These are phyloP conservation scores for Penicillium manginii DNA, from an alignment of 495 filamentous ascomycete species.

Conservation along the genomic window DNA sequence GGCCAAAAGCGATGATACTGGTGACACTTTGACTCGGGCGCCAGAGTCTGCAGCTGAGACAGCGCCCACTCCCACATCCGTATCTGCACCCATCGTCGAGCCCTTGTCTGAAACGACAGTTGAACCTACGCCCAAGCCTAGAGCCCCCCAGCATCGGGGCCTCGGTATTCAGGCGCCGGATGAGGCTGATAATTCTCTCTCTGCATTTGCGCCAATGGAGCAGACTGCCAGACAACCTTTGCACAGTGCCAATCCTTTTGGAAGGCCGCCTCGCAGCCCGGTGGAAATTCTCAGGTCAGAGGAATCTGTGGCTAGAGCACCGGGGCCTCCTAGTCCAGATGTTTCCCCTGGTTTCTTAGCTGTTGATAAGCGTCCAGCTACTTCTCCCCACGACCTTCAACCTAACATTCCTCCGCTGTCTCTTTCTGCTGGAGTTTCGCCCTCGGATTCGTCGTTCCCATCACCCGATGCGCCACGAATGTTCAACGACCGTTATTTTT, in stretches of 20 bases:
- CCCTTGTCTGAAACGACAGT: conserved; percentile 3
- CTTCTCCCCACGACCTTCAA: conserved; percentile 58
- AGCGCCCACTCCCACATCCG: conserved; percentile 15
- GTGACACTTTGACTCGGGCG: conserved; percentile 43
- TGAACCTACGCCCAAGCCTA: conserved; percentile 9
- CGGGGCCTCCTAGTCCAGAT: conserved; percentile 42
- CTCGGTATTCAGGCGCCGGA: conserved; percentile 54
- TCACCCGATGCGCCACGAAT: conserved; percentile 60
- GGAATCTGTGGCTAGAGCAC: conserved; percentile 27
- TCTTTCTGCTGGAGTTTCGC: conserved; percentile 43
- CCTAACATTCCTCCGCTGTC: conserved; percentile 51
- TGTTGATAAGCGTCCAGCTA: conserved; percentile 51
- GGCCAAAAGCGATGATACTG: conserved; percentile 39
- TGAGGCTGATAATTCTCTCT: not conserved
- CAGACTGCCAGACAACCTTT: conserved; percentile 16
- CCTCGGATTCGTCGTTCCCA: conserved; percentile 50
- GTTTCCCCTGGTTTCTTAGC: conserved; percentile 48
- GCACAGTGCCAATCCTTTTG: conserved; percentile 10
- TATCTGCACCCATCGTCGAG: not conserved
- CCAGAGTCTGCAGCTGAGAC: conserved; percentile 16
- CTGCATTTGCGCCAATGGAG: not conserved
- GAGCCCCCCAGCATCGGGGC: conserved; percentile 38
- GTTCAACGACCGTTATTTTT: conserved; percentile 47
- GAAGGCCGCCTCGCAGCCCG: conserved; percentile 22
- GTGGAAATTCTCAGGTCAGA: conserved; percentile 39